Evolutionary conservation across 176 grass and related monocot genomes (phyloP).

Genomic region (Saccharum spontaneum): DNA sequence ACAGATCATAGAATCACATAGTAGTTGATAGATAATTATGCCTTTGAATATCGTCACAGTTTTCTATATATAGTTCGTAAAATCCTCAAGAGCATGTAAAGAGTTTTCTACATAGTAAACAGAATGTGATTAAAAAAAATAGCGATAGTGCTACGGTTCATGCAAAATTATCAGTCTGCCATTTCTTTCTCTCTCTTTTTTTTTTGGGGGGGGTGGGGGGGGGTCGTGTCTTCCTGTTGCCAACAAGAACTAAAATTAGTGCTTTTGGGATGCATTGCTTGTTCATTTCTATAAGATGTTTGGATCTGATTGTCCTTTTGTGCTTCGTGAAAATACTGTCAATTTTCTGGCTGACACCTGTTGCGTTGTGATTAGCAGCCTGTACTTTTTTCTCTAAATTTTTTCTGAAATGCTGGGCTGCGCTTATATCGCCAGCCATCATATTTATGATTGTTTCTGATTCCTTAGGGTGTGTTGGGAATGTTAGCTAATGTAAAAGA

Average conservation of each 20-base stretch:
- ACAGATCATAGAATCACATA: not conserved
- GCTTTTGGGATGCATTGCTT: not conserved
- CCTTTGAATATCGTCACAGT: not conserved
- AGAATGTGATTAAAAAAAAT: not conserved
- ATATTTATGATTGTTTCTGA: slow-evolving; percentile 12
- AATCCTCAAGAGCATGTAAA: not conserved
- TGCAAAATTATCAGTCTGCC: not conserved
- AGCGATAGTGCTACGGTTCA: not conserved
- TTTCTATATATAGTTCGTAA: not conserved
- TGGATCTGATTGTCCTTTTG: not conserved
- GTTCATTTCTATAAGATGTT: not conserved
- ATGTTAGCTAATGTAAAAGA: slow-evolving; percentile 3
- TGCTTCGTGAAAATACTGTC: not conserved
- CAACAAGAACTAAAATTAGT: not conserved
- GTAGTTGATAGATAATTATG: not conserved
- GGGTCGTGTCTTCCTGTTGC: not conserved
- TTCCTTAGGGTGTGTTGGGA: not conserved
- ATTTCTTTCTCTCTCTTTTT: not conserved
- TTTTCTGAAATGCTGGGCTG: not conserved
- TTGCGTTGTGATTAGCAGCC: slow-evolving; percentile 13
- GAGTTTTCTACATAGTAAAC: not conserved
- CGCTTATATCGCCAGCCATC: not conserved
- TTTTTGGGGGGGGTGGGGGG: no score
- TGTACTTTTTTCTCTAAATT: not conserved
- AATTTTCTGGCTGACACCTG: not conserved